These are phyloP conservation scores for Heliocybe sulcata DNA, from an alignment of 1,284 basidiomycete species.

Conservation along the genomic window DNA sequence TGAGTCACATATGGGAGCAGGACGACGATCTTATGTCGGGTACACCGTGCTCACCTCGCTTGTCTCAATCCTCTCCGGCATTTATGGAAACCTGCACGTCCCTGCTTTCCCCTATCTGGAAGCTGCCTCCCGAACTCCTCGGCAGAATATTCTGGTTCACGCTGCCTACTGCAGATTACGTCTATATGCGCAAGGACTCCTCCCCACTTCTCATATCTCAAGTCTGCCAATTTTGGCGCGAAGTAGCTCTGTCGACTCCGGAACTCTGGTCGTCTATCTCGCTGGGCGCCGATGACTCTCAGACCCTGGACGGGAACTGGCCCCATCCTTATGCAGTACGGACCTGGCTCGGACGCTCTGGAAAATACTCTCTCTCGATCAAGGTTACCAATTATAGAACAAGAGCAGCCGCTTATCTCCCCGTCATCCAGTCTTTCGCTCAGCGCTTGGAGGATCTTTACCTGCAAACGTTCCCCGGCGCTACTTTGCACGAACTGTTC, in stretches of 20 bases:
- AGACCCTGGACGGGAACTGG: neutral
- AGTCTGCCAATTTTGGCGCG: neutral
- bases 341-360: neutral
- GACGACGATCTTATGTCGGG: neutral
- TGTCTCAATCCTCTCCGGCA: neutral
- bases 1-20: neutral
- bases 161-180: neutral
- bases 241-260: neutral
- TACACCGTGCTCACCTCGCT: neutral
- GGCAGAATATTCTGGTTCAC: neutral
- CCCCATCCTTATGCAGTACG: neutral
- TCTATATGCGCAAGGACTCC: neutral
- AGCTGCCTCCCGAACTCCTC: neutral
- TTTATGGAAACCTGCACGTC: neutral
- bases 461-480: neutral
- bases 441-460: neutral
- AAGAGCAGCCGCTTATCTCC: neutral
- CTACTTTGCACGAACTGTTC: neutral
- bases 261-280: neutral
- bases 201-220: neutral
- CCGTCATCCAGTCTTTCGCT: neutral
- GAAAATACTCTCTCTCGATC: neutral
- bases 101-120: neutral
- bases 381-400: neutral
- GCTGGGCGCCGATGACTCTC: neutral